Conservation (phyloP, 2,329 filamentous ascomycete genomes). For the Claviceps arundinis region DNA sequence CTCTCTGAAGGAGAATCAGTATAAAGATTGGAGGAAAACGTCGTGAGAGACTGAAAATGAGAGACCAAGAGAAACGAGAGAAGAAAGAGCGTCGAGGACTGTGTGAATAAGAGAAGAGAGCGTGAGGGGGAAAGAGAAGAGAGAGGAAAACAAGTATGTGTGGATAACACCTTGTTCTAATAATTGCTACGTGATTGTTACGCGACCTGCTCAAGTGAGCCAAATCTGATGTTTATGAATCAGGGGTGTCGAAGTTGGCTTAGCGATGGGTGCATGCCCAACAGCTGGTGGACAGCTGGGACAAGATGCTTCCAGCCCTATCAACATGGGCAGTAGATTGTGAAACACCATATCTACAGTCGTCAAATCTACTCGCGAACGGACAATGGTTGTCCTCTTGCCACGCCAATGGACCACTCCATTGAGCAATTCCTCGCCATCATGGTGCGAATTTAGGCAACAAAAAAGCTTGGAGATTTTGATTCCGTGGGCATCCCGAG, state of each 20-base stretch:
- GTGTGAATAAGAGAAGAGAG: not conserved
- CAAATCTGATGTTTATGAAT: slow-evolving; percentile 2
- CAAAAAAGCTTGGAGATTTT: not conserved
- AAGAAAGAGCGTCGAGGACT: slow-evolving; percentile 1
- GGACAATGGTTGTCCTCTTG: not conserved
- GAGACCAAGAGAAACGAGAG: not conserved
- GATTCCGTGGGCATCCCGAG: not conserved
- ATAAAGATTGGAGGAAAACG: not conserved
- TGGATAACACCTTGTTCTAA: not conserved
- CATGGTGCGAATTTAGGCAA: not conserved
- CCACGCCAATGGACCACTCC: not conserved
- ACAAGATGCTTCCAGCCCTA: not conserved
- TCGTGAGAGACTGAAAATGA: not conserved
- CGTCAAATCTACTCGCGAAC: not conserved
- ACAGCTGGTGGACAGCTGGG: slow-evolving; percentile 5
- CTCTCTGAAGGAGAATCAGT: not conserved
- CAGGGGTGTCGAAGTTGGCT: not conserved
- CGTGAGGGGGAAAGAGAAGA: not conserved
- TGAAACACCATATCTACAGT: not conserved
- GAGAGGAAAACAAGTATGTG: not conserved
- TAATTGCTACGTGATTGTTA: not conserved
- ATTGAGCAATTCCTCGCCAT: not conserved
- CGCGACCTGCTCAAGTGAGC: slow-evolving; percentile 2
- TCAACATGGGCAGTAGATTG: not conserved
- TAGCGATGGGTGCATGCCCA: not conserved